phyloP scores from a whole-genome alignment of 768 basidiomycete genomes.

The Clitopilus passeckerianus region DNA sequence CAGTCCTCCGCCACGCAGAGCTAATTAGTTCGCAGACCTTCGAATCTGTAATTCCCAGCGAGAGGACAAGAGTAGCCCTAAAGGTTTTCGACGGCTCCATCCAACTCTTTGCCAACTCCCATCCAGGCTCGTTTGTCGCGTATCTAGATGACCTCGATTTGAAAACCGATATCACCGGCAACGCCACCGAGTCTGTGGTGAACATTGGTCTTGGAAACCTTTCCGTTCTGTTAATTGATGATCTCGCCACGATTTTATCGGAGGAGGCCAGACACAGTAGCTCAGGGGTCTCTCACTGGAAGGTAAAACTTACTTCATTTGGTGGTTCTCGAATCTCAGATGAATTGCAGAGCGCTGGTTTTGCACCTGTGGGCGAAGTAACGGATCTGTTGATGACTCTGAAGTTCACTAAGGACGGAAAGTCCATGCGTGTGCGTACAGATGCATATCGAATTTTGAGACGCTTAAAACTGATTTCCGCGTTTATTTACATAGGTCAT shows the following conservation, averaged over 20 bases:
- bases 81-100: conserved; percentile 64
- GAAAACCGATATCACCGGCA: conserved; percentile 68
- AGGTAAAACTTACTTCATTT: conserved; percentile 39
- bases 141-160: conserved; percentile 66
- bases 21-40: conserved; percentile 52
- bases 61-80: conserved; percentile 70
- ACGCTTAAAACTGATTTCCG: background rate
- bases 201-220: conserved; percentile 42
- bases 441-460: conserved; percentile 20
- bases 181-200: conserved; percentile 52
- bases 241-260: conserved; percentile 10
- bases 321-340: background rate
- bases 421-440: conserved; percentile 26
- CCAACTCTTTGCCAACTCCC: conserved; percentile 48
- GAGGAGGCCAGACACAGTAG: conserved; percentile 15
- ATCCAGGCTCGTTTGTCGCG: conserved; percentile 63
- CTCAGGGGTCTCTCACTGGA: conserved; percentile 55
- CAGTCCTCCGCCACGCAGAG: background rate
- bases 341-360: conserved; percentile 51
- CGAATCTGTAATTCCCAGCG: conserved; percentile 88
- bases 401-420: conserved; percentile 19
- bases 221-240: conserved; percentile 39
- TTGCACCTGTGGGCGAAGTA: conserved; percentile 63
- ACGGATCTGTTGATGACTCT: conserved; percentile 42
- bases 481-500: conserved; percentile 40